Conservation (phyloP, 495 filamentous ascomycete genomes). For the Penicillium soppii region DNA sequence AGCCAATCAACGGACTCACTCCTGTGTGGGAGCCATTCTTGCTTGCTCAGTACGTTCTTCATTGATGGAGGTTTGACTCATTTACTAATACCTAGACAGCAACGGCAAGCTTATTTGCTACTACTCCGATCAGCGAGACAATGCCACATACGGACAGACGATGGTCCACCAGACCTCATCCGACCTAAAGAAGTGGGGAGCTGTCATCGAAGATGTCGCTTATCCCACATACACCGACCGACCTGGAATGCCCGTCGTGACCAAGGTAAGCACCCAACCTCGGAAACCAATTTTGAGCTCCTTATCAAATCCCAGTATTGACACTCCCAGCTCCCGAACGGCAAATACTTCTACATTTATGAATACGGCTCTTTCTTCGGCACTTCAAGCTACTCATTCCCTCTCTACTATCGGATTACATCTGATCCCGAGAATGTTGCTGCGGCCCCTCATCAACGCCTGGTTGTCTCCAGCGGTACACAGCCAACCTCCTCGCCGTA, state of each 20-base stretch:
- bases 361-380: slow-evolving; percentile 58
- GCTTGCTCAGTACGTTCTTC: slow-evolving; percentile 40
- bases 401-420: slow-evolving; percentile 57
- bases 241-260: slow-evolving; percentile 66
- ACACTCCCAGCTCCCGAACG: slow-evolving; percentile 50
- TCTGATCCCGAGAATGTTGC: slow-evolving; percentile 54
- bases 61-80: neutral
- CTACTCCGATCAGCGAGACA: slow-evolving; percentile 67
- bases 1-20: slow-evolving; percentile 60
- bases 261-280: slow-evolving; percentile 24
- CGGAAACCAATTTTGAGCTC: neutral
- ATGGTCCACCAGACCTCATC: slow-evolving; percentile 59
- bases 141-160: slow-evolving; percentile 64
- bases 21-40: slow-evolving; percentile 74
- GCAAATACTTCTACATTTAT: slow-evolving; percentile 61
- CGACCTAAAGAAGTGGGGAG: slow-evolving; percentile 58
- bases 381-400: slow-evolving; percentile 44
- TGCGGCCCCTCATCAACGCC: slow-evolving; percentile 35
- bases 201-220: slow-evolving; percentile 57
- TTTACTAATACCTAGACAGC: slow-evolving; percentile 21
- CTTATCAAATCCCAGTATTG: neutral
- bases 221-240: slow-evolving; percentile 55
- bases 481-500: slow-evolving; percentile 56
- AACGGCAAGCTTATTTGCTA: slow-evolving; percentile 59
- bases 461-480: slow-evolving; percentile 47